Base-by-base conservation (phyloP, 768 basidiomycete genomes). In the Hygrophorus pudorinus region DNA sequence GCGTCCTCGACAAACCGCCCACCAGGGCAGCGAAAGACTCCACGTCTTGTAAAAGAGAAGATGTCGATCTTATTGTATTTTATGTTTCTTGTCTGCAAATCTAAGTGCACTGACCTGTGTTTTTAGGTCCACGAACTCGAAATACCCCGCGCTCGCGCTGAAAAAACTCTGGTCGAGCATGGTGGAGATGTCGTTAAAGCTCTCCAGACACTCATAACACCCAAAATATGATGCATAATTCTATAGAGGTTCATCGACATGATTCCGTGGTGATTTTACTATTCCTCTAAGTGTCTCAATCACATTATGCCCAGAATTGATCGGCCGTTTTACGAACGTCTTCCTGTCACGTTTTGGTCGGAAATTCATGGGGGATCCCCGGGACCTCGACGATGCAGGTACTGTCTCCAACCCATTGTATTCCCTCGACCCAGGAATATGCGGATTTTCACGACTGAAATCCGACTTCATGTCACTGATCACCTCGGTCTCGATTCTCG, bases 101-200 rank as follows among this genome's bases (percentile, higher is more conserved):
- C 8, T 43, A 27, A 40, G 38, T 11, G 27, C 29, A 4, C 18
- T 44, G 13, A 39, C 35, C 21, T 11, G 28, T 9, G 38, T 7
- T 24, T 3, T 3, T 41, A 81, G 81, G 67, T 81, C 9, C 65
- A 70, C 49, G 81, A 85, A 61, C 73, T 85, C 45, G 81, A 83
- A 51, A 72, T 81, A 41, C 55, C 78, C 1, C 68, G 73, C 39
- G 51, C 61, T 3, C 73, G 75, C 48, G 80, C 79, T 0, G 81
- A 85, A 54, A 78, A 72, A 49, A 65, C 69, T 1, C 62, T 85
- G 3, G 51, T 57, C 14, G 74, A 77, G 36, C 67, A 78, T 50
- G 64, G 66, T 6, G 78, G 73, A 16, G 72, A 80, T 49, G 39
- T 83, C 1, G 51, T 49, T 5, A 75, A 76, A 53, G 68, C 79